phyloP scores from a whole-genome alignment of 331 rosid genomes.

The Acacia pycnantha region DNA sequence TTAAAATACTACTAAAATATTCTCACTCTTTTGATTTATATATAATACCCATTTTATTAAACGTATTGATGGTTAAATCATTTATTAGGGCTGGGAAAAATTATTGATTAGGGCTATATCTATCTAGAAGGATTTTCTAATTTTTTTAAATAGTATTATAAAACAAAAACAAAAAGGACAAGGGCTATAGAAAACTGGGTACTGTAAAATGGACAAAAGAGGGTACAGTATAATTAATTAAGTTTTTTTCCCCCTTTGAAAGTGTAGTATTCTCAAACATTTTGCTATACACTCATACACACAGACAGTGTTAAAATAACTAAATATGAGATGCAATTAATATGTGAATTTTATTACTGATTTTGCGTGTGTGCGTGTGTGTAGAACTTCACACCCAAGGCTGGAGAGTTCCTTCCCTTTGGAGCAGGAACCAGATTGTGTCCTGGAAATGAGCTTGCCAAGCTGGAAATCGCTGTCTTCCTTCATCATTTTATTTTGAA shows the following conservation, averaged over 20 bases:
- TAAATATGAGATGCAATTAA: not conserved
- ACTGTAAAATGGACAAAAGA: not conserved
- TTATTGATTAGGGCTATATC: too few species aligned
- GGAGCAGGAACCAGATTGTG: constrained; percentile 80
- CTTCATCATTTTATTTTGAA: constrained; percentile 69
- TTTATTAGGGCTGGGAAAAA: not conserved
- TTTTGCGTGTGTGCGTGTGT: not conserved
- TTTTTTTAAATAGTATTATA: too few species aligned
- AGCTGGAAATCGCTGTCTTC: constrained; percentile 64
- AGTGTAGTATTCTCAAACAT: not conserved
- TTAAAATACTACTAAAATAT: not conserved
- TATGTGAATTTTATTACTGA: not conserved
- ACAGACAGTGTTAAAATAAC: too few species aligned
- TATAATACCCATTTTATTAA: too few species aligned
- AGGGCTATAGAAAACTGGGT: not conserved
- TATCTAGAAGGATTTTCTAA: too few species aligned
- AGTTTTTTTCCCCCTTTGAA: not conserved
- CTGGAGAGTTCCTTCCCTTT: constrained; percentile 69
- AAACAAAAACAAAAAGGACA: not conserved
- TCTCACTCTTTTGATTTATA: not conserved
- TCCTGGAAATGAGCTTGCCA: constrained; percentile 83
- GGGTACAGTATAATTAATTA: not conserved
- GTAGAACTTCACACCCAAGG: constrained; percentile 43
- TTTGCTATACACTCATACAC: not conserved
- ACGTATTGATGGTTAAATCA: too few species aligned